Conservation (phyloP, 805 yeast species). For the Ogataea corticis region DNA sequence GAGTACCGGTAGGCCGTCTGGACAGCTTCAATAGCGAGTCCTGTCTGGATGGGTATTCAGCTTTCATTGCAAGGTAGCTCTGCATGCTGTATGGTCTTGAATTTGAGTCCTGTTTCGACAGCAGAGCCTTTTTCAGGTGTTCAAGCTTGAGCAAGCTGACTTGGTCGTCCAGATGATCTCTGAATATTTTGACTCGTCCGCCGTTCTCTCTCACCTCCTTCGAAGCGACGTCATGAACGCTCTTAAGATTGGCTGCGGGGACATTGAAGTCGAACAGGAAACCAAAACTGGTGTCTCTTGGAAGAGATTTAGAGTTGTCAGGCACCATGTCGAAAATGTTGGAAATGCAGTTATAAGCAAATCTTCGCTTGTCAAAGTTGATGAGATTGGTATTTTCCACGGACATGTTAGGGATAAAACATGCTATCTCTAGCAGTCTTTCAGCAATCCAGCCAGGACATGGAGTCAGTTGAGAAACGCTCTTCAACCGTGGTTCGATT, state of each 20-base stretch:
- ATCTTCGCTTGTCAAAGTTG: slow-evolving; percentile 84
- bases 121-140: slow-evolving; percentile 25
- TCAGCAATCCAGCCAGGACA: slow-evolving; percentile 92
- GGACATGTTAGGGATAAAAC: slow-evolving; percentile 78
- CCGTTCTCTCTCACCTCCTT: slow-evolving; percentile 43
- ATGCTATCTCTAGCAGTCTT: slow-evolving; percentile 71
- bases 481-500: slow-evolving; percentile 8
- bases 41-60: slow-evolving; percentile 5
- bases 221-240: slow-evolving; percentile 43
- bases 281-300: slow-evolving; percentile 46
- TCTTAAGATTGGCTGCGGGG: slow-evolving; percentile 34
- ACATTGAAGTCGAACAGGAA: slow-evolving; percentile 51
- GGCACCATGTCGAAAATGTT: slow-evolving; percentile 50
- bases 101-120: slow-evolving; percentile 29
- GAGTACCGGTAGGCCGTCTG: slow-evolving; percentile 1
- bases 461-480: slow-evolving; percentile 56
- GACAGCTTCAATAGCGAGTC: slow-evolving; percentile 3
- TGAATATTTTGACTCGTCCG: slow-evolving; percentile 44
- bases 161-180: slow-evolving; percentile 47
- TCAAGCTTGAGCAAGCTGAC: slow-evolving; percentile 55
- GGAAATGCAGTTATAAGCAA: slow-evolving; percentile 59
- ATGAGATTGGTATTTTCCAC: slow-evolving; percentile 62
- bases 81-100: slow-evolving; percentile 4
- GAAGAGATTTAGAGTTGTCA: slow-evolving; percentile 20
- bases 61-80: background rate